Evolutionary conservation across 257 asterid genomes (phyloP).

Genomic region (Leptodermis oblonga): DNA sequence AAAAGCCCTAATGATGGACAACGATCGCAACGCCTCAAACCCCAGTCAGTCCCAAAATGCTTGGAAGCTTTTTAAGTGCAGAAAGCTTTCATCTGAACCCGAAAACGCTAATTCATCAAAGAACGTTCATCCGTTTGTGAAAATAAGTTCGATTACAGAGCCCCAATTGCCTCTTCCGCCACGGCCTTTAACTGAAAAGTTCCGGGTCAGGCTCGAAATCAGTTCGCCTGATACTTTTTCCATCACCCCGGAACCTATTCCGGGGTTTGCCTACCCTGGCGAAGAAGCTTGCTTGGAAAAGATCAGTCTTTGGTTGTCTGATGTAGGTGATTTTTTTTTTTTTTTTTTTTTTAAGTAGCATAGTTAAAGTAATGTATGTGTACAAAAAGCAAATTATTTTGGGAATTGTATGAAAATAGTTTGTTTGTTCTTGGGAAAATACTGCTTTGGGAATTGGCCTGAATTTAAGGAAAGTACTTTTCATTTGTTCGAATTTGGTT

Average conservation of each 20-base stretch:
- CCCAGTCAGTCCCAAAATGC: constrained; percentile 3
- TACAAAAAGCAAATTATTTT: neutral
- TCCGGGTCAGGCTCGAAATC: constrained; percentile 62
- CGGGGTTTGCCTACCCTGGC: constrained; percentile 62
- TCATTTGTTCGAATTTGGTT: neutral
- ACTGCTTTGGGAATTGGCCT: neutral
- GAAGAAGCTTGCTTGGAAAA: constrained; percentile 51
- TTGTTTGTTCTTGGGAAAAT: neutral
- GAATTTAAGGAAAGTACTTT: neutral
- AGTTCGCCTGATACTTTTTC: constrained; percentile 84
- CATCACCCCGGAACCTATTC: constrained; percentile 49
- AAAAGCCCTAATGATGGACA: constrained; percentile 39
- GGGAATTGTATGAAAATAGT: neutral
- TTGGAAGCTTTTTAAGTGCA: constrained; percentile 67
- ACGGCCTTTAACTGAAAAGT: constrained; percentile 31
- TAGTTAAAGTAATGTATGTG: neutral
- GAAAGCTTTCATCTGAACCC: constrained; percentile 36
- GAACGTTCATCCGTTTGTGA: constrained; percentile 19
- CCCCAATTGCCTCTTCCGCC: constrained; percentile 14
- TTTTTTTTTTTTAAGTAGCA: no score
- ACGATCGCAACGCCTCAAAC: neutral
- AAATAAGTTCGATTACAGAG: constrained; percentile 14
- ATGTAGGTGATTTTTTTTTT: constrained; percentile 35
- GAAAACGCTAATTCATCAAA: constrained; percentile 7
- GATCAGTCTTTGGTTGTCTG: constrained; percentile 48